A percentile compares a stretch with the other conserved stretches of the same genome.
Conservation (phyloP, 129 eudicot genomes). For the Escallonia herrerae region DNA sequence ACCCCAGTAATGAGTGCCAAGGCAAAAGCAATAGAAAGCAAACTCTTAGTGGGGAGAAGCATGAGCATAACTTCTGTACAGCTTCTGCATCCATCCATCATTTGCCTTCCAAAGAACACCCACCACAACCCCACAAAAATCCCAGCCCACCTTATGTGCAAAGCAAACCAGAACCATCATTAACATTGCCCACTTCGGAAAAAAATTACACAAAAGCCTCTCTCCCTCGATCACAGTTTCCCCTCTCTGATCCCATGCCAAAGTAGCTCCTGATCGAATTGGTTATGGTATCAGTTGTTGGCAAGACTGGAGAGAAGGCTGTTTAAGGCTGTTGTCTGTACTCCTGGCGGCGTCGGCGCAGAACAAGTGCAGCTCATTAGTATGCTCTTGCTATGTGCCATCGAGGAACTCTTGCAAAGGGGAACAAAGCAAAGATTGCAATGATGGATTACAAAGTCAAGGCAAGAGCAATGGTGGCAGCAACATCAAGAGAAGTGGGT, state of each 20-base stretch:
- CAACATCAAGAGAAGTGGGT: background rate
- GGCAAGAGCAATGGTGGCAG: constrained; percentile 7
- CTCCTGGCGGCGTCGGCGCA: constrained; percentile 35
- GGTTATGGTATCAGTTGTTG: background rate
- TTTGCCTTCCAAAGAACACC: background rate
- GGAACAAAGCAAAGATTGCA: constrained; percentile 1
- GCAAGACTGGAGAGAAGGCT: background rate
- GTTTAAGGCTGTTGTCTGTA: constrained; percentile 1
- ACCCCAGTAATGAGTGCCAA: constrained; percentile 15
- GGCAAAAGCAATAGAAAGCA: constrained; percentile 19
- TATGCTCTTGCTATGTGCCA: constrained; percentile 46
- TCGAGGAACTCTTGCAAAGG: constrained; percentile 34
- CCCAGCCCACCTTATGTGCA: constrained; percentile 6
- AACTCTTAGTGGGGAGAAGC: constrained; percentile 19
- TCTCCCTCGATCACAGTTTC: background rate
- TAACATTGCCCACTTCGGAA: constrained; percentile 10
- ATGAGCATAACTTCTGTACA: background rate
- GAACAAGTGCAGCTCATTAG: constrained; percentile 31
- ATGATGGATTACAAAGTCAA: constrained; percentile 3
- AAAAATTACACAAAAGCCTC: constrained; percentile 1
- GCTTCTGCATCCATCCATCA: background rate
- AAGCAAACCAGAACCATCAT: constrained; percentile 15
- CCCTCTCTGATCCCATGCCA: background rate
- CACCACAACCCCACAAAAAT: background rate
- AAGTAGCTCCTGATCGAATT: background rate